Conservation (phyloP, 495 filamentous ascomycete species). For the Neurospora sp. region DNA sequence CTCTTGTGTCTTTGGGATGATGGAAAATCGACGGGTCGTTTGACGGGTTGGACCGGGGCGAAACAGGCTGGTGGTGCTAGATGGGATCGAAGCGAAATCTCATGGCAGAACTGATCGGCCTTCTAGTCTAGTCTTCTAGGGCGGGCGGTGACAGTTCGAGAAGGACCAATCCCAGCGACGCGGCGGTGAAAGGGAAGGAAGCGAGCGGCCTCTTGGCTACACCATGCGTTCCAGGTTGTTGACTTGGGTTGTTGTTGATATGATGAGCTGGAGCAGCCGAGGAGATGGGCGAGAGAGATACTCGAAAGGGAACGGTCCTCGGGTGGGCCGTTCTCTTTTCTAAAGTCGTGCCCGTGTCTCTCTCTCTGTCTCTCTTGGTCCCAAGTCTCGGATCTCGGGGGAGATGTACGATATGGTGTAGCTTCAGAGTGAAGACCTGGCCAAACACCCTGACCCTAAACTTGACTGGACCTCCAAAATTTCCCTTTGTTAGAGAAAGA, state of each 20-base stretch:
- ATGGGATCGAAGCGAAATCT: not conserved
- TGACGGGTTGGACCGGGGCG: not conserved
- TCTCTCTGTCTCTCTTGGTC: not conserved
- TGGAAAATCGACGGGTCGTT: not conserved
- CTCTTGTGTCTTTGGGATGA: not conserved
- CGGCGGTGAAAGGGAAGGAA: not conserved
- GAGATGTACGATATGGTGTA: not conserved
- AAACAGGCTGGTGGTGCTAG: not conserved
- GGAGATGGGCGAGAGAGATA: not conserved
- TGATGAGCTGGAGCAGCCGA: not conserved
- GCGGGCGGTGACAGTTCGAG: not conserved
- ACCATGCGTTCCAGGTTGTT: not conserved
- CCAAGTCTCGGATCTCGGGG: not conserved
- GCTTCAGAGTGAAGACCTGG: not conserved
- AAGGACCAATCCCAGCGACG: not conserved
- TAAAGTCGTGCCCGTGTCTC: not conserved
- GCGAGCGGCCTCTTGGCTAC: not conserved
- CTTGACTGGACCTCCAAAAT: not conserved
- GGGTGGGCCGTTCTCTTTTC: not conserved
- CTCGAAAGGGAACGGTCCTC: not conserved
- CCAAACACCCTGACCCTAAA: not conserved
- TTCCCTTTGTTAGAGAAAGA: not conserved
- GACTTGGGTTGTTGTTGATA: not conserved
- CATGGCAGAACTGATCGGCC: not conserved
- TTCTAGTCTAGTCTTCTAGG: not conserved